Evolutionary conservation across 1,284 basidiomycete genomes (phyloP).

Genomic region (Taiwanofungus camphoratus): DNA sequence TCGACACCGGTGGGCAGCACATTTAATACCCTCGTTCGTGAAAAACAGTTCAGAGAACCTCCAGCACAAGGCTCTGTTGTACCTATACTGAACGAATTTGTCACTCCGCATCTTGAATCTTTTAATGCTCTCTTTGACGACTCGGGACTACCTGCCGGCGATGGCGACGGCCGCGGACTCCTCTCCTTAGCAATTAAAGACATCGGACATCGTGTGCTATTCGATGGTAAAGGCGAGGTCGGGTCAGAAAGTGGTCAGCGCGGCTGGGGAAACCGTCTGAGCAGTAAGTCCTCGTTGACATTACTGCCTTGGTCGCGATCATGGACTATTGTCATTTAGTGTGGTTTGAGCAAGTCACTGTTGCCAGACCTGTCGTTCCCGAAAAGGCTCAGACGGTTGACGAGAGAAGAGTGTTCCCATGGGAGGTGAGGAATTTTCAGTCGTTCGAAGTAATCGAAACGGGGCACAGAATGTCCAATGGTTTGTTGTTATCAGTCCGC

Average conservation of each 20-base stretch:
- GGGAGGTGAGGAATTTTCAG: slow-evolving; percentile 58
- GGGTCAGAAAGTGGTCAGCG: slow-evolving; percentile 47
- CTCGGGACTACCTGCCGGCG: slow-evolving; percentile 63
- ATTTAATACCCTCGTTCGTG: slow-evolving; percentile 85
- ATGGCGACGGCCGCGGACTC: slow-evolving; percentile 76
- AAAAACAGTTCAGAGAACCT: slow-evolving; percentile 79
- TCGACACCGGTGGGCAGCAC: slow-evolving; percentile 32
- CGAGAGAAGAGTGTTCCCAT: slow-evolving; percentile 82
- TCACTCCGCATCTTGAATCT: slow-evolving; percentile 90
- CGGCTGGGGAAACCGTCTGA: slow-evolving; percentile 77
- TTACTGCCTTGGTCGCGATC: slow-evolving; percentile 9
- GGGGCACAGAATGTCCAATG: no score
- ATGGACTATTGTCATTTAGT: slow-evolving; percentile 43
- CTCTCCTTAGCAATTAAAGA: slow-evolving; percentile 79
- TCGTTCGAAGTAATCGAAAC: neutral
- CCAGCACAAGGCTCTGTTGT: slow-evolving; percentile 66
- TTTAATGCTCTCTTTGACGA: slow-evolving; percentile 96
- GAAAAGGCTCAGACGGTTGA: slow-evolving; percentile 76
- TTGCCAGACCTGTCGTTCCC: slow-evolving; percentile 83
- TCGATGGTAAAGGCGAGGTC: slow-evolving; percentile 68
- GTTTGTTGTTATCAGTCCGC: no score
- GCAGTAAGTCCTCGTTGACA: slow-evolving; percentile 51
- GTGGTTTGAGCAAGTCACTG: slow-evolving; percentile 84
- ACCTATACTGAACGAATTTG: slow-evolving; percentile 88
- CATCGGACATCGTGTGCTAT: slow-evolving; percentile 87